Base-by-base conservation (phyloP, 257 asterid genomes). In the Scutellaria minor region DNA sequence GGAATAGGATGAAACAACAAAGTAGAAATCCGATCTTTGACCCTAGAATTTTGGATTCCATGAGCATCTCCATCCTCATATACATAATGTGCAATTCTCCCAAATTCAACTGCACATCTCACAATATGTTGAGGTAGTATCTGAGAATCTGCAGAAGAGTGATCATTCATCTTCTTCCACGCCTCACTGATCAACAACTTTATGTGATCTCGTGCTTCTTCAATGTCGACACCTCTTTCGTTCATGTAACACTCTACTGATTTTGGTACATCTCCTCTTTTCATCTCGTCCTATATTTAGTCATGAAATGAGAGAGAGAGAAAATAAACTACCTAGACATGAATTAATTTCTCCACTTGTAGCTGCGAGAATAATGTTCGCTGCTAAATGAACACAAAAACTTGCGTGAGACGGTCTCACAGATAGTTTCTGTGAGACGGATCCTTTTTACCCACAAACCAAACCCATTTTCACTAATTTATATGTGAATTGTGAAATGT, bases 41-140 rank as follows among this genome's bases (percentile, higher is more conserved):
- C 79, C 8, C 40, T 5, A 18, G 73, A 47, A 76, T 72, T 68
- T 31, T 75, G 80, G 24, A 65, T 12, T 3, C 82, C 84, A 71
- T 77, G 81, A 0, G 88, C 91, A 77, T 85, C 91, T 48, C 87
- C 95, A 59, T 85, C 63, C 6, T 84, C 79, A 47, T 88, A 88
- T 68, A 85, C 79, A 40, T 82, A 77, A 9, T 79, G 81, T 5
- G 86, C 85, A 72, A 81, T 78, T 66, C 91, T 76, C 3, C 81
- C 89, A 40, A 89, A 69, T 67, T 78, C 78, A 60, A 57, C 77
- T 5, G 86, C 85, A 12, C 41, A 18, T n/a, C 3, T 69, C 2
- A 70, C 73, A 48, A 86, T 79, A 6, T 51, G 67, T 18, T 53
- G 42, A 0, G 80, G 41, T 14, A 81, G 79, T 7, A 64, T 71